These are phyloP conservation scores for Curvularia verruculosa DNA, from an alignment of 2,329 filamentous ascomycete species.

Conservation along the genomic window DNA sequence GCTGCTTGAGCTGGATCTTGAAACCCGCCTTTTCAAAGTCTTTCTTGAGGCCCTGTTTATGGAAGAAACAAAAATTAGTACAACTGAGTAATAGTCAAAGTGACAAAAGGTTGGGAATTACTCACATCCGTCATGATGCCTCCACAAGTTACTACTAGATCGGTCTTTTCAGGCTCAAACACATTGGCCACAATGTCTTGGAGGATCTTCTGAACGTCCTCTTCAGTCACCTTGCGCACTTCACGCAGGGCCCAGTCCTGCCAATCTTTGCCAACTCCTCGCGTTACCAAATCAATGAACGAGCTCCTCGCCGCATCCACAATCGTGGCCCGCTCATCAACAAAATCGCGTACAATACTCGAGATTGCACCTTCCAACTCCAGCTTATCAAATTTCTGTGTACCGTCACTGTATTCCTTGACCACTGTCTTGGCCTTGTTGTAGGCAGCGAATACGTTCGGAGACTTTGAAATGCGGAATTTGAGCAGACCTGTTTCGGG, in stretches of 20 bases:
- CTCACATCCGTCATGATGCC: conserved; percentile 83
- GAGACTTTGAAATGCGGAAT: conserved; percentile 88
- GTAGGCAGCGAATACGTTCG: conserved; percentile 87
- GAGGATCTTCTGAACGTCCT: conserved; percentile 78
- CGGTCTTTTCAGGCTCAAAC: conserved; percentile 79
- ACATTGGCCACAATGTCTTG: conserved; percentile 76
- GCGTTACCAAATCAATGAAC: conserved; percentile 81
- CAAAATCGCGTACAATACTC: conserved; percentile 83
- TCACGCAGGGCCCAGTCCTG: conserved; percentile 76
- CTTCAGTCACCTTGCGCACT: conserved; percentile 75
- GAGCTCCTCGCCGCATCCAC: conserved; percentile 79
- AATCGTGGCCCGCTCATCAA: conserved; percentile 88
- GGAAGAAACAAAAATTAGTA: neutral
- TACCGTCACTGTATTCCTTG: conserved; percentile 73
- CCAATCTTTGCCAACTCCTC: conserved; percentile 77
- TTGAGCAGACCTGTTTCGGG: conserved; percentile 80
- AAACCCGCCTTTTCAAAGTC: conserved; percentile 79
- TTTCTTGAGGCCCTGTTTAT: conserved; percentile 70
- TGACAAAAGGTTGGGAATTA: conserved; percentile 21
- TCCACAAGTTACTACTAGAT: conserved; percentile 87
- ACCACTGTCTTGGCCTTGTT: conserved; percentile 76
- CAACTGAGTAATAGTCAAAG: conserved; percentile 3
- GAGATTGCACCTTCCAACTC: conserved; percentile 90
- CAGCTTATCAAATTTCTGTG: conserved; percentile 74
- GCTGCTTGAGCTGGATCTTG: conserved; percentile 72